A percentile compares a stretch with the other conserved stretches of the same genome.
These are phyloP conservation scores for Solanum neorickii DNA, from an alignment of 257 asterid species.

Conservation along the genomic window DNA sequence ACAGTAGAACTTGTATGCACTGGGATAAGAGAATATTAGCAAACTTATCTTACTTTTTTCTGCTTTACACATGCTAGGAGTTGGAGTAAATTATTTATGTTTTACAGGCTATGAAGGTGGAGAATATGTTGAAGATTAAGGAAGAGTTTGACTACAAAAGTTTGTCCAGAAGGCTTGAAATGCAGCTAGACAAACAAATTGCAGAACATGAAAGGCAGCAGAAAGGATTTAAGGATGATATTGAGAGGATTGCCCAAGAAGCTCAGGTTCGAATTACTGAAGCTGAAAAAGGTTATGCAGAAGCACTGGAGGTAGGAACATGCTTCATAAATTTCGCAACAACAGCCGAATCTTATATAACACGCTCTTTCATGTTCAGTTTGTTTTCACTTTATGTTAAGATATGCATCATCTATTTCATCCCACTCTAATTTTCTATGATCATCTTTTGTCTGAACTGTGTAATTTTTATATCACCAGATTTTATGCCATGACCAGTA, in stretches of 20 bases:
- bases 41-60: background rate
- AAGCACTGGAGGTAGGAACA: slow-evolving; percentile 50
- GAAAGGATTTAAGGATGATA: slow-evolving; percentile 54
- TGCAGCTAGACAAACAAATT: slow-evolving; percentile 57
- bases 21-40: background rate
- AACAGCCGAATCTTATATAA: background rate
- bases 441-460: background rate
- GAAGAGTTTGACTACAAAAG: slow-evolving; percentile 86
- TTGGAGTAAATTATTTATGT: background rate
- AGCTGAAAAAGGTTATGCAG: slow-evolving; percentile 49
- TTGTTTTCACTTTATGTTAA: background rate
- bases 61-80: background rate
- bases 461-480: background rate
- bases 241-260: slow-evolving; percentile 52
- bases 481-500: background rate
- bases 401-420: background rate
- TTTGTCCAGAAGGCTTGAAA: slow-evolving; percentile 75
- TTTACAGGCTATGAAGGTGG: slow-evolving; percentile 85
- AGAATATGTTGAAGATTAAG: slow-evolving; percentile 75
- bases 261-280: slow-evolving; percentile 53
- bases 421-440: background rate
- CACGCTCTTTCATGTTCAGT: background rate
- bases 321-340: background rate
- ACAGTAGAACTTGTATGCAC: background rate
- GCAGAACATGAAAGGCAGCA: slow-evolving; percentile 83